These are phyloP conservation scores for Vitis hybrid DNA, from an alignment of 177 flowering plant genomes.

Conservation along the genomic window DNA sequence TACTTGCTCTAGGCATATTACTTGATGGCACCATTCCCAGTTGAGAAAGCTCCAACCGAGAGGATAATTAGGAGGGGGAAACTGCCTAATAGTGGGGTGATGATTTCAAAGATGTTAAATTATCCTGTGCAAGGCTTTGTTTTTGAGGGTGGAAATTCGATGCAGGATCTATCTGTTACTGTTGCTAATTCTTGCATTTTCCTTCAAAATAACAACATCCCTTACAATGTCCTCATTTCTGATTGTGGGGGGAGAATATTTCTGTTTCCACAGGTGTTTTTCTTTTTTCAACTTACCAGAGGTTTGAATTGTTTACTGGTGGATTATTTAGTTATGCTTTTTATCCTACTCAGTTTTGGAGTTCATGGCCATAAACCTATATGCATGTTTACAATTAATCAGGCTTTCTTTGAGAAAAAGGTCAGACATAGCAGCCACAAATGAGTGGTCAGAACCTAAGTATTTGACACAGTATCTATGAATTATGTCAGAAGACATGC, in stretches of 20 bases:
- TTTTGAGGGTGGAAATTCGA: constrained; percentile 62
- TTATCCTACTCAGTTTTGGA: no score
- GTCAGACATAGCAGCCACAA: no score
- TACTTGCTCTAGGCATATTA: constrained; percentile 45
- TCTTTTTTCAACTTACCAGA: background rate
- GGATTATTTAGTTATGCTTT: no score
- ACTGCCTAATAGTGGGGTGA: constrained; percentile 32
- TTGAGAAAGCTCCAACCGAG: constrained; percentile 46
- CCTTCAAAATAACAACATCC: constrained; percentile 69
- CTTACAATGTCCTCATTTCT: constrained; percentile 72
- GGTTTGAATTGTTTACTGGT: background rate
- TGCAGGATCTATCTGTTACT: constrained; percentile 52
- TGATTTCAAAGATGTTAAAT: constrained; percentile 32
- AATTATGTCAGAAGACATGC: no score
- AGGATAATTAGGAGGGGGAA: constrained; percentile 15
- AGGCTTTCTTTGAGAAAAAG: no score
- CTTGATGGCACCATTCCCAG: constrained; percentile 43
- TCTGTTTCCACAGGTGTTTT: constrained; percentile 72
- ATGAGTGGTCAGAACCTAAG: no score
- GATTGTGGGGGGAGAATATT: constrained; percentile 62
- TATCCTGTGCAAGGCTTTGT: constrained; percentile 65
- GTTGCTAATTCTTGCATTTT: constrained; percentile 60
- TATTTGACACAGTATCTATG: no score
- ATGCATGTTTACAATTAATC: no score
- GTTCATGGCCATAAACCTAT: no score